A percentile compares a stretch with the other conserved stretches of the same genome.
Conservation (phyloP, 1,284 basidiomycete species). For the Trametes hirsuta region DNA sequence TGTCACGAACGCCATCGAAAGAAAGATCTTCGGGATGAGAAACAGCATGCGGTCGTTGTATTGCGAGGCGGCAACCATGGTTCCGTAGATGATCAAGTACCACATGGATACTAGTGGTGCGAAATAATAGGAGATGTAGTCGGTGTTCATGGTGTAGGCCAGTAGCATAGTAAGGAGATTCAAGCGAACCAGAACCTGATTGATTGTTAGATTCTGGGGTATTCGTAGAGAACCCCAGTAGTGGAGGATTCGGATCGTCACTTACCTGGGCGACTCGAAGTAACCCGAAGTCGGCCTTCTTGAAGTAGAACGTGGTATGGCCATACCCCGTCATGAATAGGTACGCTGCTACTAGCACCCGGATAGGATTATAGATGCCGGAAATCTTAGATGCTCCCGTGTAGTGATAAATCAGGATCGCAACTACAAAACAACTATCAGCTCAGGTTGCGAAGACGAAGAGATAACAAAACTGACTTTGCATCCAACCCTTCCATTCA, state of each 20-base stretch:
- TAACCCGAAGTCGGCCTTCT: slow-evolving; percentile 85
- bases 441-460: background rate
- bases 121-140: slow-evolving; percentile 90
- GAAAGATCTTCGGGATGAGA: slow-evolving; percentile 69
- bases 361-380: slow-evolving; percentile 88
- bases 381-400: slow-evolving; percentile 85
- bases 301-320: slow-evolving; percentile 78
- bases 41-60: slow-evolving; percentile 75
- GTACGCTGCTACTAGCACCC: slow-evolving; percentile 86
- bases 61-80: slow-evolving; percentile 71
- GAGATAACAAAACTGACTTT: slow-evolving; percentile 55
- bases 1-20: slow-evolving; percentile 65
- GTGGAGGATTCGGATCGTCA: background rate
- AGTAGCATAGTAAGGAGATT: slow-evolving; percentile 83
- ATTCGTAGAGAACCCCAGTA: too few species aligned
- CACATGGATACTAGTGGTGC: slow-evolving; percentile 81
- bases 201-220: background rate
- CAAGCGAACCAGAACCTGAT: slow-evolving; percentile 76
- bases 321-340: slow-evolving; percentile 83
- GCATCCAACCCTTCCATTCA: slow-evolving; percentile 98
- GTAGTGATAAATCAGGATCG: slow-evolving; percentile 89
- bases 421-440: slow-evolving; percentile 50
- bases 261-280: slow-evolving; percentile 69
- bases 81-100: slow-evolving; percentile 85
- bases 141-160: slow-evolving; percentile 88